These are phyloP conservation scores for Leishmania lainsoni DNA, from an alignment of 208 protist species.

Conservation along the genomic window DNA sequence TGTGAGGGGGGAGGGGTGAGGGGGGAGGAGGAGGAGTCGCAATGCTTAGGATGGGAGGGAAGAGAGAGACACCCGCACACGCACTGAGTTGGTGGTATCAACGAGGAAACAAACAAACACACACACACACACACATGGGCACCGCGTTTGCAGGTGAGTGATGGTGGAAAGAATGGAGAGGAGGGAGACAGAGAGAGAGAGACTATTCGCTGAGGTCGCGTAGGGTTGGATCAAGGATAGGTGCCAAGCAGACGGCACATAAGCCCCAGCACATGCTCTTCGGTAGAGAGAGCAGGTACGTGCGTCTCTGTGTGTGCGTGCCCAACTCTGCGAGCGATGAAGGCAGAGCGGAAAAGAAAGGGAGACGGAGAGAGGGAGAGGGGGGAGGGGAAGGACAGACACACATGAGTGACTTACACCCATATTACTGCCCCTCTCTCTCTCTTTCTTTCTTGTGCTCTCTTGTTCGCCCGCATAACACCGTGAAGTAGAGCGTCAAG, in stretches of 20 bases:
- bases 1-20: too few species aligned
- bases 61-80: neutral
- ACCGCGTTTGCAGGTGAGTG: neutral
- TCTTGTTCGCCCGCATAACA: neutral
- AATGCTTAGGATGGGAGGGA: neutral
- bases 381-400: constrained; percentile 4
- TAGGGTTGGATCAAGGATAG: neutral
- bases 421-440: neutral
- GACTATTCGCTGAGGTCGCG: neutral
- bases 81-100: neutral
- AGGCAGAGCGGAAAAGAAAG: neutral
- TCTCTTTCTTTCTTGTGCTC: neutral
- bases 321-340: neutral
- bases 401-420: neutral
- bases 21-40: too few species aligned
- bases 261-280: neutral
- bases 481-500: neutral
- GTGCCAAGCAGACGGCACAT: neutral
- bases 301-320: constrained; percentile 2
- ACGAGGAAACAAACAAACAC: neutral
- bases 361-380: neutral
- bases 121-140: neutral
- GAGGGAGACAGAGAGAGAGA: constrained; percentile 9
- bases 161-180: neutral
- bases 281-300: neutral